phyloP scores from a whole-genome alignment of 2,329 filamentous ascomycete genomes.

The Colletotrichum sojae region DNA sequence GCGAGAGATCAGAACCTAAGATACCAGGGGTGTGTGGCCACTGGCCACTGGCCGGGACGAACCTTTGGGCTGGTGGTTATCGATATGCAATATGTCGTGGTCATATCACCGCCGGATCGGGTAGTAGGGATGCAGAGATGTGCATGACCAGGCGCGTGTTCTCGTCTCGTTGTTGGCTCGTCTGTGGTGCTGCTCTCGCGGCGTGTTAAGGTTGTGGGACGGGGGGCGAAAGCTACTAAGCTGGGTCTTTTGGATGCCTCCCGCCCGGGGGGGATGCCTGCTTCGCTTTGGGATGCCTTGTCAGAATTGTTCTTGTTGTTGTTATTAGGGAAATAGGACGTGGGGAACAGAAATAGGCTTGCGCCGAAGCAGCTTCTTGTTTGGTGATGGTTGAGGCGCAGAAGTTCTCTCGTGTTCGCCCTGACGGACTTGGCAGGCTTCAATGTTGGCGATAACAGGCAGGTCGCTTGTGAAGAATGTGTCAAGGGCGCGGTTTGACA shows the following conservation, averaged over 20 bases:
- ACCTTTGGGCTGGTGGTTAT: background rate
- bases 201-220: background rate
- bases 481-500: slow-evolving; percentile 2
- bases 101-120: background rate
- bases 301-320: background rate
- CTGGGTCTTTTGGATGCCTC: background rate
- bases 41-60: no score
- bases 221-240: background rate
- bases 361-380: slow-evolving; percentile 6
- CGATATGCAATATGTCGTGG: background rate
- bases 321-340: background rate
- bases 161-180: no score
- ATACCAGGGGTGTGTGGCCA: background rate
- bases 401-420: background rate
- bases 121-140: background rate
- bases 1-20: slow-evolving; percentile 8
- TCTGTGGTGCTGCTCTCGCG: background rate
- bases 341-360: background rate
- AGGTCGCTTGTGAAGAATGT: background rate
- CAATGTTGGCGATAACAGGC: no score
- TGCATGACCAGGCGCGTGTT: background rate
- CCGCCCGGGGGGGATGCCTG: background rate
- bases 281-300: background rate
- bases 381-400: slow-evolving; percentile 1
- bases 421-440: background rate